Percentiles rank a stretch among this genome's conserved stretches.
phyloP scores from a whole-genome alignment of 2,329 filamentous ascomycete species.

The Fusarium incarnatum region DNA sequence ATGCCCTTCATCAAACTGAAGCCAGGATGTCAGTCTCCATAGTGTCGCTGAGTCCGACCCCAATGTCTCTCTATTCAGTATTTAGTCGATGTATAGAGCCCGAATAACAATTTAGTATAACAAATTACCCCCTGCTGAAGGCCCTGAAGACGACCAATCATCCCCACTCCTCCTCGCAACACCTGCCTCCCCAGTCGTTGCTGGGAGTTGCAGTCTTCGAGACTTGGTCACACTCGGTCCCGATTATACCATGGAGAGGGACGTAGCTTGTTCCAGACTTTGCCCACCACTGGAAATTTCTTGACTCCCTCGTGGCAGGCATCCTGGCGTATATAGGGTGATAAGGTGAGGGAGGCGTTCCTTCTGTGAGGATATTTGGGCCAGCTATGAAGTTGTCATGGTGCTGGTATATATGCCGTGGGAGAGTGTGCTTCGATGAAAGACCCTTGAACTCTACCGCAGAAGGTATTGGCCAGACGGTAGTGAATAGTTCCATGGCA shows the following conservation, averaged over 20 bases:
- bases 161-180: neutral
- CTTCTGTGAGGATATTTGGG: neutral
- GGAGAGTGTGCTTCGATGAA: neutral
- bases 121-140: neutral
- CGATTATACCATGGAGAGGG: neutral
- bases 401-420: neutral
- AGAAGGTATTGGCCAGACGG: neutral
- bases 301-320: neutral
- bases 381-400: no score
- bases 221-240: neutral
- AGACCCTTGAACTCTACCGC: neutral
- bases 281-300: neutral
- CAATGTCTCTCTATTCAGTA: neutral
- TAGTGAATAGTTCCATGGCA: neutral
- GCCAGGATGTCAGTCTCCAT: neutral
- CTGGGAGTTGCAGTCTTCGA: neutral
- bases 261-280: neutral
- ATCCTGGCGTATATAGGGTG: neutral
- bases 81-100: fast-evolving
- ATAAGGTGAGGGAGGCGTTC: fast-evolving
- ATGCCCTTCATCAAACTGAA: neutral
- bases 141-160: neutral
- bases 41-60: neutral
- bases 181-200: neutral
- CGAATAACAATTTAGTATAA: neutral